Base-by-base conservation (phyloP, 2,329 filamentous ascomycete genomes). In the Hypoxylon sp. region DNA sequence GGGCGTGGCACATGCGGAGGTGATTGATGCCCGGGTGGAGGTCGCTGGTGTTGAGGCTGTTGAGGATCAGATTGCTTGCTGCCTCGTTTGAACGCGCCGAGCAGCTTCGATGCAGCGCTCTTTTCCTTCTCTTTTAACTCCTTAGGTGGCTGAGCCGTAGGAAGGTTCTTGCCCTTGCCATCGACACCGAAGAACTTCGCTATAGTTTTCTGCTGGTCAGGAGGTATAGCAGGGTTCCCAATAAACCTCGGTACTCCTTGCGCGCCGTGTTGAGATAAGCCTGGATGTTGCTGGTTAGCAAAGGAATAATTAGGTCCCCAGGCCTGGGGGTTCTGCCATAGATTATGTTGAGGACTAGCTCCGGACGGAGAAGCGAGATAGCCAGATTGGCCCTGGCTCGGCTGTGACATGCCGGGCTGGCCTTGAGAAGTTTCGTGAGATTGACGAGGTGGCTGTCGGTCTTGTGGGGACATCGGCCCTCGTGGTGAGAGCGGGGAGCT, bases 51-150 rank as follows among this genome's bases (percentile, higher is more conserved):
- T 8, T 52, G 30, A 2, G 65, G 29, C 12, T 68, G 65, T 47
- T 41, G 65, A 9, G 69, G 64, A 50, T 73, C 68, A 2, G 63
- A 58, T 32, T 71, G 69, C 50, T 73, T 77, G 2, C 68, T 69
- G 11, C 58, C 68, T 29, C 75, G 70, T 51, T 74, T 77, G 41
- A 78, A 74, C 3, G 75, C 74, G 16, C 70, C 65, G 2, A 76
- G 61, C 11, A 78, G 61, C 58, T 74, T 77, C 3, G 72, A 73
- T 7, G 72, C 73, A 0, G 71, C 72, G n/a, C 69, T 75, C 65
- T 76, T 75, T 41, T 76, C 73, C 65, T 76, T 75, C 43, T 76
- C 73, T 32, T 74, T 76, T 5, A 47, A 37, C 43, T 75, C 73
- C 27, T 73, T 75, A 2, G 46, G 39, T 2, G 68, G 62, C 41